phyloP scores from a whole-genome alignment of 1,284 basidiomycete species.

The Anthracocystis walkeri region DNA sequence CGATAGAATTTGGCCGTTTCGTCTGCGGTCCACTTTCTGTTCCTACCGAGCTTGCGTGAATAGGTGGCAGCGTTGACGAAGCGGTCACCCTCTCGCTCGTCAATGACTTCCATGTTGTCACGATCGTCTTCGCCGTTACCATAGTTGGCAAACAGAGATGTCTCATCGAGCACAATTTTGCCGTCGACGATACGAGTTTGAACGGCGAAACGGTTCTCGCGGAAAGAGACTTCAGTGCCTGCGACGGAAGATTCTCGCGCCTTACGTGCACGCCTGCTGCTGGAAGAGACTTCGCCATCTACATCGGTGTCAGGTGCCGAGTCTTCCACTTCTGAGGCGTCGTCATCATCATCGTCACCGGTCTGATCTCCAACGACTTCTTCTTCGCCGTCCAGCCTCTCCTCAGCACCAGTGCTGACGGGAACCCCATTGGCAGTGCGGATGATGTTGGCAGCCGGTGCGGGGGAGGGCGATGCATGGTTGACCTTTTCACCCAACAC shows the following conservation, averaged over 20 bases:
- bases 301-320: slow-evolving; percentile 43
- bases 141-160: slow-evolving; percentile 67
- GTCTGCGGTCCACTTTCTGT: slow-evolving; percentile 83
- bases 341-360: slow-evolving; percentile 25
- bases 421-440: slow-evolving; percentile 25
- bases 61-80: slow-evolving; percentile 88
- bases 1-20: slow-evolving; percentile 88
- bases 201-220: slow-evolving; percentile 65
- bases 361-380: slow-evolving; percentile 31
- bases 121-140: slow-evolving; percentile 72
- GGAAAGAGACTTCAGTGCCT: slow-evolving; percentile 51
- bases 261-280: slow-evolving; percentile 15
- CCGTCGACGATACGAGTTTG: slow-evolving; percentile 70
- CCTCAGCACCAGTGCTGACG: slow-evolving; percentile 29
- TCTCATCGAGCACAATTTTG: slow-evolving; percentile 70
- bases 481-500: slow-evolving; percentile 38
- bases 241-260: slow-evolving; percentile 40
- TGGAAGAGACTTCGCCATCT: slow-evolving; percentile 9
- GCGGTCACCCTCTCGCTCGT: slow-evolving; percentile 77
- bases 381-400: slow-evolving; percentile 30
- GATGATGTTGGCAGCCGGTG: slow-evolving; percentile 14
- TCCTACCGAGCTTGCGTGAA: slow-evolving; percentile 74
- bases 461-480: slow-evolving; percentile 32
- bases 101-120: slow-evolving; percentile 79
- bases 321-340: slow-evolving; percentile 16